Percentiles rank a stretch among this genome's conserved stretches.
phyloP scores from a whole-genome alignment of 257 asterid species.

The Paraleonurus japonicus region DNA sequence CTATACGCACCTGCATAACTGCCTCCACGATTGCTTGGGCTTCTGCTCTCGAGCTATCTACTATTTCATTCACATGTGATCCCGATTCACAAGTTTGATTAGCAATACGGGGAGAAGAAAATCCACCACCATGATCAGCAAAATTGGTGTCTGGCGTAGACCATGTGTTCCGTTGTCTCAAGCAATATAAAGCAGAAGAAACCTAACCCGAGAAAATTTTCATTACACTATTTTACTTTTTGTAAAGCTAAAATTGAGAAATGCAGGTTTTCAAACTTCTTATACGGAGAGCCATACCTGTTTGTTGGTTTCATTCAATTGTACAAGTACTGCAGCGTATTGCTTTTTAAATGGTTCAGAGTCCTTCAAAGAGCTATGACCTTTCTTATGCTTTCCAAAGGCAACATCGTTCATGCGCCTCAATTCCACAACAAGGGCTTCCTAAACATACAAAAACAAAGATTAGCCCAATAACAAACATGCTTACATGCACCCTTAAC shows the following conservation, averaged over 20 bases:
- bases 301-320: constrained; percentile 67
- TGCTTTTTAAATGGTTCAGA: constrained; percentile 76
- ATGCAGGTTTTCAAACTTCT: constrained; percentile 11
- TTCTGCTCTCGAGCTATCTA: constrained; percentile 67
- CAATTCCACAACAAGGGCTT: constrained; percentile 76
- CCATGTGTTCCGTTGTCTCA: constrained; percentile 75
- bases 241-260: background rate
- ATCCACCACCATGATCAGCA: constrained; percentile 36
- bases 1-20: constrained; percentile 69
- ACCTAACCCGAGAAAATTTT: constrained; percentile 42
- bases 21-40: constrained; percentile 82
- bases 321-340: constrained; percentile 75
- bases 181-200: constrained; percentile 52
- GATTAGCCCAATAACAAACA: constrained; percentile 21
- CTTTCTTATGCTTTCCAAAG: constrained; percentile 47
- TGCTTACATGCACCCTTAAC: no score
- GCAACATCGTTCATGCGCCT: constrained; percentile 80
- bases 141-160: constrained; percentile 37
- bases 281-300: constrained; percentile 46
- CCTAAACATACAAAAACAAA: constrained; percentile 46
- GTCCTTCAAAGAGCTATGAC: constrained; percentile 56
- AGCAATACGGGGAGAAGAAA: constrained; percentile 40
- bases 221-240: background rate
- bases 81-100: constrained; percentile 51
- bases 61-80: constrained; percentile 61